Evolutionary conservation across 176 grass and related monocot species (phyloP).

Genomic region (Melocanna baccifera): DNA sequence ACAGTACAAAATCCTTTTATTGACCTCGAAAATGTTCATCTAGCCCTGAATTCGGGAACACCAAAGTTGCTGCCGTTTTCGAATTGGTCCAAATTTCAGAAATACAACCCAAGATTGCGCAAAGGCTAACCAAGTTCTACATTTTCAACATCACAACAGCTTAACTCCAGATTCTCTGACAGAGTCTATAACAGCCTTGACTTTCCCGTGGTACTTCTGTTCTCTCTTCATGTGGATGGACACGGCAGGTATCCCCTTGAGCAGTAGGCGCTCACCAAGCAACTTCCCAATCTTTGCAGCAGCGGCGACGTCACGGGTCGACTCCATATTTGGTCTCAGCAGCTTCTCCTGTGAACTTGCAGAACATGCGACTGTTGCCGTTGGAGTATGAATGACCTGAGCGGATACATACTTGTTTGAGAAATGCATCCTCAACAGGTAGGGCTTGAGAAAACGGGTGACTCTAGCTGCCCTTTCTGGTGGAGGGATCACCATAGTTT

Average conservation of each 20-base stretch:
- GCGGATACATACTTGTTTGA: constrained; percentile 63
- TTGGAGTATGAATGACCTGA: constrained; percentile 73
- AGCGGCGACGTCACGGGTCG: constrained; percentile 59
- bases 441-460: constrained; percentile 57
- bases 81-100: background rate
- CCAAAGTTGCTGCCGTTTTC: background rate
- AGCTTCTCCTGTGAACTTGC: constrained; percentile 85
- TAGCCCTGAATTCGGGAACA: background rate
- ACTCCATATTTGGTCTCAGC: constrained; percentile 59
- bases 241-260: constrained; percentile 81
- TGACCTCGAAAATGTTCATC: background rate
- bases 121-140: background rate
- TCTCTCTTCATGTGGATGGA: constrained; percentile 70
- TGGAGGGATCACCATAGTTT: constrained; percentile 69
- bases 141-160: constrained; percentile 41
- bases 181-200: constrained; percentile 71
- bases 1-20: constrained; percentile 10
- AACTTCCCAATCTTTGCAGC: constrained; percentile 74
- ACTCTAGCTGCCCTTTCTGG: constrained; percentile 54
- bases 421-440: constrained; percentile 82
- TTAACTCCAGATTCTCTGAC: constrained; percentile 73
- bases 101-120: background rate
- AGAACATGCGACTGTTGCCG: constrained; percentile 47
- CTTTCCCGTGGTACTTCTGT: constrained; percentile 82
- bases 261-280: constrained; percentile 66